Evolutionary conservation across 2,329 filamentous ascomycete genomes (phyloP).

Genomic region (Tolypocladium nubicola): DNA sequence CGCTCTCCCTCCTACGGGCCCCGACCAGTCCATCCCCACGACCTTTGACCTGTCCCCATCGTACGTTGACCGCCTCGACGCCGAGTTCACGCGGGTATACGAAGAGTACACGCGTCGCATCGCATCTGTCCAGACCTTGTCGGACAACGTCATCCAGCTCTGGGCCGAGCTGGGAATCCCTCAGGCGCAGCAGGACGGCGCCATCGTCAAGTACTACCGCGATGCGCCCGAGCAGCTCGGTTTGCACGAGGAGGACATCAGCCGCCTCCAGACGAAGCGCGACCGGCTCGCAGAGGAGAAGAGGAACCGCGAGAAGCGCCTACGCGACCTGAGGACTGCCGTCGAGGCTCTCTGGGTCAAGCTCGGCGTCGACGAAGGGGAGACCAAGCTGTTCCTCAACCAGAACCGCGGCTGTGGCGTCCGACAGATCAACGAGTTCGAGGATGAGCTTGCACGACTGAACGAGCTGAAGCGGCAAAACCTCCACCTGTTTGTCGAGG

Average conservation of each 20-base stretch:
- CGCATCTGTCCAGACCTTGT: slow-evolving; percentile 59
- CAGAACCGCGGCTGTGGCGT: slow-evolving; percentile 84
- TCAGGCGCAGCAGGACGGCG: slow-evolving; percentile 79
- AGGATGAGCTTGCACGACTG: slow-evolving; percentile 76
- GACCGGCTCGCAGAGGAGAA: slow-evolving; percentile 87
- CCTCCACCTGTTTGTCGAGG: slow-evolving; percentile 89
- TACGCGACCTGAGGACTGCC: slow-evolving; percentile 63
- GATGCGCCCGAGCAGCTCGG: slow-evolving; percentile 91
- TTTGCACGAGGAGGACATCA: slow-evolving; percentile 77
- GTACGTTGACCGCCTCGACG: slow-evolving; percentile 79
- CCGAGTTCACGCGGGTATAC: slow-evolving; percentile 88
- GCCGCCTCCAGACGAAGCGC: slow-evolving; percentile 58
- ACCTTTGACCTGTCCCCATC: slow-evolving; percentile 86
- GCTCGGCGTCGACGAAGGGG: slow-evolving; percentile 69
- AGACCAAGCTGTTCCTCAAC: slow-evolving; percentile 77
- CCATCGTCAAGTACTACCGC: slow-evolving; percentile 81
- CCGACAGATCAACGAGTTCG: slow-evolving; percentile 88
- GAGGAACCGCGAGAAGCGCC: slow-evolving; percentile 63
- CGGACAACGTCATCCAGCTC: slow-evolving; percentile 81
- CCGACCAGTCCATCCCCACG: slow-evolving; percentile 65
- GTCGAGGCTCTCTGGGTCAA: slow-evolving; percentile 89
- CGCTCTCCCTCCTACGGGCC: slow-evolving; percentile 70
- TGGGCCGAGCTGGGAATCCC: slow-evolving; percentile 95
- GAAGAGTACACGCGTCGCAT: slow-evolving; percentile 89
- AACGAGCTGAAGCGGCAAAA: slow-evolving; percentile 95